These are phyloP conservation scores for Corrigiola litoralis DNA, from an alignment of 179 eudicot species.

Conservation along the genomic window DNA sequence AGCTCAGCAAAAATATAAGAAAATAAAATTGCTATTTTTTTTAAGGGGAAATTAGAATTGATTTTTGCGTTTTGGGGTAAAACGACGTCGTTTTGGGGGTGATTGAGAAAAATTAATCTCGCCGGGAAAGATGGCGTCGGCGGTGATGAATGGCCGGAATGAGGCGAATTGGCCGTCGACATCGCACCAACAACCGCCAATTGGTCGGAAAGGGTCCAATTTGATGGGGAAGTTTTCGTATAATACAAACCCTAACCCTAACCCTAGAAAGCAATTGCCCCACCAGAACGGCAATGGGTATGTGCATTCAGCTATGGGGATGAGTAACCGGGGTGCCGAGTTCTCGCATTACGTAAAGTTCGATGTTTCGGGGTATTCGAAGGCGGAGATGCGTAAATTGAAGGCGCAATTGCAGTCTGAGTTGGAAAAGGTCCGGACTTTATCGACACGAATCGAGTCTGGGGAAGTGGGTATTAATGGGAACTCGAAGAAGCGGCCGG, in stretches of 20 bases:
- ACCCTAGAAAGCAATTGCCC: slow-evolving; percentile 29
- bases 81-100: slow-evolving; percentile 6
- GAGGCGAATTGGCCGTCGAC: slow-evolving; percentile 40
- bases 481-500: slow-evolving; percentile 30
- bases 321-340: slow-evolving; percentile 15
- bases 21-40: neutral
- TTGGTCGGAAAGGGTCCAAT: slow-evolving; percentile 21
- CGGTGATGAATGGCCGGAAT: slow-evolving; percentile 52
- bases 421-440: slow-evolving; percentile 51
- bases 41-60: neutral
- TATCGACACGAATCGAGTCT: slow-evolving; percentile 42
- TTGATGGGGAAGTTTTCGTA: slow-evolving; percentile 57
- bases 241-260: slow-evolving; percentile 56
- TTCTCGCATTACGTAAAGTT: slow-evolving; percentile 35
- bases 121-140: slow-evolving; percentile 55
- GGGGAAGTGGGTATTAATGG: slow-evolving; percentile 12
- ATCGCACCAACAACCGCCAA: slow-evolving; percentile 16
- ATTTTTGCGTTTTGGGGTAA: slow-evolving; percentile 24
- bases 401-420: slow-evolving; percentile 46
- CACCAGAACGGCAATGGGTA: slow-evolving; percentile 18
- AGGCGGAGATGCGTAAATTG: slow-evolving; percentile 41
- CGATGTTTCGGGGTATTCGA: slow-evolving; percentile 39
- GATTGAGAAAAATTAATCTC: neutral
- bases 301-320: slow-evolving; percentile 39
- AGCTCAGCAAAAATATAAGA: neutral